Base-by-base conservation (phyloP, 2,329 filamentous ascomycete species). In the Bipolaris bicolor region DNA sequence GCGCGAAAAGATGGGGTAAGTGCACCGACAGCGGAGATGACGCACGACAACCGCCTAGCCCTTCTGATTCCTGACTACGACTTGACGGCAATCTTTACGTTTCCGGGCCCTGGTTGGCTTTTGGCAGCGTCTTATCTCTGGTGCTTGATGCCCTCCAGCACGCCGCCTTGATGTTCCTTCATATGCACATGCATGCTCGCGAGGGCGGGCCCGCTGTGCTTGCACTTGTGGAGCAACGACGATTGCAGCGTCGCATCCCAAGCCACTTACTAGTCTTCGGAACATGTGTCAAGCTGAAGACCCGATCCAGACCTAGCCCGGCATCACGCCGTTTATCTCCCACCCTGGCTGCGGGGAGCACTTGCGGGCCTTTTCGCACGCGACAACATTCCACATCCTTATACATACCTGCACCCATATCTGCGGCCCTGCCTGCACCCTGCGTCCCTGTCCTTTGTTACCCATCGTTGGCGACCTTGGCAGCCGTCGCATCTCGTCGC, bases 241-340 rank as follows among this genome's bases (percentile, higher is more conserved):
- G 47, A 52, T 55, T 51, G 40, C 52, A 55, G 46, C 52, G 47
- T 55, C 47, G 31, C 52, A 55, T 39, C 31, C 48, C 22, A 49
- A 33, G 20, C 34, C 51, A 24, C n/a, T 26, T 33, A 7, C 7
- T 31, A 48, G 44, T 40, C 36, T 39, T 20, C 40, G 43, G 43
- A 26, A 52, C 26, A 43, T 16, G 26, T 54, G 26, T 54, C 46
- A 18, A 44, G 44, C 45, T 51, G 34, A 43, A 24, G 9, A 33
- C 33, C 37, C 41, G 36, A 48, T 22, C 46, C 46, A 50, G 51
- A 47, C 46, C 52, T 44, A 34, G 44, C 29, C 45, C 37, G 56
- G 54, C 52, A 39, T 47, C 16, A 34, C 44, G 20, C 39, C 41
- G 46, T 41, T 37, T 33, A 33, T 51, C 46, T 39, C 46, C 29